Evolutionary conservation across 192 early-diverging fungal species (phyloP).

Genomic region (Chytriomyces sp.): DNA sequence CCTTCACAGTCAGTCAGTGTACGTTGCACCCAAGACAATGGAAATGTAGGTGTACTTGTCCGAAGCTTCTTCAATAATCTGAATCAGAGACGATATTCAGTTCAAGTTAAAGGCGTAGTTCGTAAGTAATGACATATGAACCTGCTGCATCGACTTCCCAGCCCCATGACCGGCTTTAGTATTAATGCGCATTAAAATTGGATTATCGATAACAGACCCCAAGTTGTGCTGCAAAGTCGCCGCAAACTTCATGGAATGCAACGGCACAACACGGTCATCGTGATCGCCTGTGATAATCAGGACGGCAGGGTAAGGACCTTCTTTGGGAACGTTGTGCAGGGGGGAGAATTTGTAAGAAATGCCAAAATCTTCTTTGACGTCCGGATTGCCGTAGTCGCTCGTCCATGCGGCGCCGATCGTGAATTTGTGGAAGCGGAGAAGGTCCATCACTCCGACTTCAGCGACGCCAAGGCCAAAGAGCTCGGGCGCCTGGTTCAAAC

Average conservation of each 20-base stretch:
- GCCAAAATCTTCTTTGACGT: conserved; percentile 68
- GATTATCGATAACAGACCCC: conserved; percentile 51
- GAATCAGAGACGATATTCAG: too few species aligned
- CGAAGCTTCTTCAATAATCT: conserved; percentile 61
- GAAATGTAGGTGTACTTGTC: conserved; percentile 69
- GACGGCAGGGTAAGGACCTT: conserved; percentile 58
- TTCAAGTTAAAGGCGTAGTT: too few species aligned
- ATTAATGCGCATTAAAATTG: conserved; percentile 63
- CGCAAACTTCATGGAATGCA: conserved; percentile 71
- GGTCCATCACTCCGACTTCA: conserved; percentile 73
- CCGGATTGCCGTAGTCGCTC: conserved; percentile 68
- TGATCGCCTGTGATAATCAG: conserved; percentile 68
- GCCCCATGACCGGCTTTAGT: conserved; percentile 74
- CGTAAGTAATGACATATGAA: too few species aligned
- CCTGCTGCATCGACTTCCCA: conserved; percentile 66
- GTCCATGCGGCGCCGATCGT: conserved; percentile 75
- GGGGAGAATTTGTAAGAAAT: conserved; percentile 55
- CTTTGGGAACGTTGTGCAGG: conserved; percentile 62
- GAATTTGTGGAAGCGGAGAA: conserved; percentile 78
- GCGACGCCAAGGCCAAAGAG: conserved; percentile 67
- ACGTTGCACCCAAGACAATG: conserved; percentile 48
- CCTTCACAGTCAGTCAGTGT: conserved; percentile 36
- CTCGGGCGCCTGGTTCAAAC: conserved; percentile 75
- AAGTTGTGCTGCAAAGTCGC: conserved; percentile 63
- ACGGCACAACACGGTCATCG: conserved; percentile 68